Base-by-base conservation (phyloP, 768 basidiomycete species). In the Mycena albidolilacea region DNA sequence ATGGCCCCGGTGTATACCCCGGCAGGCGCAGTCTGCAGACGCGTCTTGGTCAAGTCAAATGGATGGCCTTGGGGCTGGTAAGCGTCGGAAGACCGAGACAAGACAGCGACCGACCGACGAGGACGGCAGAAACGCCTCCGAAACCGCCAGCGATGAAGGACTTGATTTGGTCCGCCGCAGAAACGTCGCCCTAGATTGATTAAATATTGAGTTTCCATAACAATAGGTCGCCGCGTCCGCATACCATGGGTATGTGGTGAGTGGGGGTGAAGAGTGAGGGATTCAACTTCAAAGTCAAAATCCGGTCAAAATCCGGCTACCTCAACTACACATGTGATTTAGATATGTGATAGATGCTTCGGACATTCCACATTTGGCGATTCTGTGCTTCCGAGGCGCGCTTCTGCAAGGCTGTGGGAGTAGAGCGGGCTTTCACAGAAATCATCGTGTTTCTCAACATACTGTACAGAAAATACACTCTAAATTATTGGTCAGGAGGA, bases 41-140 rank as follows among this genome's bases (percentile, higher is more conserved):
- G 90, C n/a, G 95, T 96, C 85, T 97, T 97, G 70, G 95, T 98
- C 79, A 99, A 85, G 84, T 99, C 98, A 81, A 99, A 99, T 10
- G 98, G 98, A 80, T 99, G 98, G 1, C 98, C 97, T 95, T 75
- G 35, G 15, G 64, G 67, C 55, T 30, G 61, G 30, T 64, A 43
- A 70, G 63, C n/a, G 21, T 21, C 35, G 54, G 30, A 14, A 39
- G 43, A 52, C 17, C 61, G 39, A 54, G 44, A 64, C 17, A 30
- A 44, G 73, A 8, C 37, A 7, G 30, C 48, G 39, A 87, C 95
- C 78, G 70, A 96, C 96, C 97, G 73, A 98, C 97, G 35, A 97
- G 87, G 15, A 98, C 97, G 41, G 93, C 94, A 73, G 90, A 86
- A 66, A 92, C 85, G 75, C 98, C 98, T 72, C 98, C 98, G 76